Evolutionary conservation across 164 flowering plant species (phyloP), one percentile per base, ranked within the genome.

Genomic region (Umbellularia californica): DNA sequence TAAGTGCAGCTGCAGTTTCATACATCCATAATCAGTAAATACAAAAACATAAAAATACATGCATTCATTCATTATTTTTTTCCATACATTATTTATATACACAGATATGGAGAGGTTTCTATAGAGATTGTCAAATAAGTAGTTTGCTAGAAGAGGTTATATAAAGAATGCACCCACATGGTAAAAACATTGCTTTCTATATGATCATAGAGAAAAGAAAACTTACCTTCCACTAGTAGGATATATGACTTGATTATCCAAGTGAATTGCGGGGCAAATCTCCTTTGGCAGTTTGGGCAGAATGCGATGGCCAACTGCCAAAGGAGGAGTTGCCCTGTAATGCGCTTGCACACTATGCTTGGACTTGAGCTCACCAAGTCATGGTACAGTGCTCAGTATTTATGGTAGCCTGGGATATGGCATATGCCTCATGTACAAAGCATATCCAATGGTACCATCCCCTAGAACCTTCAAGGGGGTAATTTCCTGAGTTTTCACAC

Each of bases 261-360:
- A 76, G 66, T 70, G 81, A 75, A 81, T 82, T 81, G 81, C 82
- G 67, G 86, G 85, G 88, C 86, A 85, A 82, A 85, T 81, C 86
- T 83, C 84, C 86, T 85, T 85, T 84, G 88, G 88, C 85, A 85
- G 81, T 41, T 5, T 71, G 70, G 71, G 70, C 41, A 50, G 17
- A 30, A 2, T 28, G 65, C 77, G 66, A 33, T 13, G 35, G 30
- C 41, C 62, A 2, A 41, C 80, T 74, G 80, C 74, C 77, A 74
- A 74, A 58, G 68, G 51, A 74, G 72, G 74, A 47, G 20, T 70
- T 64, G 70, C 78, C 74, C 74, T 27, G 74, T 50, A 52, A 74
- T 66, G 70, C 70, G 28, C 64, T 70, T 50, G 25, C 60, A 74
- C 71, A 74, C 27, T 28, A 20, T 23, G 7, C 15, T 1, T 50